These are phyloP conservation scores for Aspergillus jensenii DNA, from an alignment of 2,329 filamentous ascomycete genomes.

Conservation along the genomic window DNA sequence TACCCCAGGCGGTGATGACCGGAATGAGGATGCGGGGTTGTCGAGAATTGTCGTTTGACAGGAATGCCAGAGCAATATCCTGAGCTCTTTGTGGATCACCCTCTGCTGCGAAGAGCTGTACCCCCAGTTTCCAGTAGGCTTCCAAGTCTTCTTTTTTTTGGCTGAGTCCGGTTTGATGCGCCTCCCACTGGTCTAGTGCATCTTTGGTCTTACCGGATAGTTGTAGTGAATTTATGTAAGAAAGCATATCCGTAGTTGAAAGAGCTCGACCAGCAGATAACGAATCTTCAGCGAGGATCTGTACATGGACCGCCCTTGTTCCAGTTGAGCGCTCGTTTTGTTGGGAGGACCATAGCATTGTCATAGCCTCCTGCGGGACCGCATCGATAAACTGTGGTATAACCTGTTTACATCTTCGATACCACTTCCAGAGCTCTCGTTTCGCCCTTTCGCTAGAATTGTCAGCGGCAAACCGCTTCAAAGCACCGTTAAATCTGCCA, in stretches of 20 bases:
- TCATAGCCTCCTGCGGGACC: conserved; percentile 63
- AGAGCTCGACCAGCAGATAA: conserved; percentile 57
- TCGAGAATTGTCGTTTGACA: conserved; percentile 44
- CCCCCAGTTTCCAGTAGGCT: conserved; percentile 50
- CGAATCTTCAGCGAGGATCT: conserved; percentile 66
- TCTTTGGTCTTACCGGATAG: conserved; percentile 59
- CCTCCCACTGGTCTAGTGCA: conserved; percentile 65
- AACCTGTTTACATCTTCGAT: conserved; percentile 49
- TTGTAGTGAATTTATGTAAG: conserved; percentile 69
- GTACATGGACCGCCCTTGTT: conserved; percentile 60
- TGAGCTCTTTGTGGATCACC: conserved; percentile 50
- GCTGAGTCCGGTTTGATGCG: conserved; percentile 55
- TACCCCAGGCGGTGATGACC: conserved; percentile 68
- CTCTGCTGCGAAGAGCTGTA: conserved; percentile 50
- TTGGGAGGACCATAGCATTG: conserved; percentile 65
- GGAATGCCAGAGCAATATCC: conserved; percentile 47
- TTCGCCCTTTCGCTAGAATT: conserved; percentile 27
- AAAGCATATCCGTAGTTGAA: conserved; percentile 58
- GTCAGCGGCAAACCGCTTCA: conserved; percentile 32
- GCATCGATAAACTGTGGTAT: conserved; percentile 50
- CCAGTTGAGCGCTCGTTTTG: conserved; percentile 42
- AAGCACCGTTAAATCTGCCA: conserved; percentile 39
- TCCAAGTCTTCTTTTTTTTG: conserved; percentile 38
- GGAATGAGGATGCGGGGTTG: conserved; percentile 52
- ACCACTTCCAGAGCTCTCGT: conserved; percentile 51